A percentile compares a stretch with the other conserved stretches of the same genome.
Evolutionary conservation across 2,329 filamentous ascomycete genomes (phyloP).

Genomic region (Bipolaris victoriae): DNA sequence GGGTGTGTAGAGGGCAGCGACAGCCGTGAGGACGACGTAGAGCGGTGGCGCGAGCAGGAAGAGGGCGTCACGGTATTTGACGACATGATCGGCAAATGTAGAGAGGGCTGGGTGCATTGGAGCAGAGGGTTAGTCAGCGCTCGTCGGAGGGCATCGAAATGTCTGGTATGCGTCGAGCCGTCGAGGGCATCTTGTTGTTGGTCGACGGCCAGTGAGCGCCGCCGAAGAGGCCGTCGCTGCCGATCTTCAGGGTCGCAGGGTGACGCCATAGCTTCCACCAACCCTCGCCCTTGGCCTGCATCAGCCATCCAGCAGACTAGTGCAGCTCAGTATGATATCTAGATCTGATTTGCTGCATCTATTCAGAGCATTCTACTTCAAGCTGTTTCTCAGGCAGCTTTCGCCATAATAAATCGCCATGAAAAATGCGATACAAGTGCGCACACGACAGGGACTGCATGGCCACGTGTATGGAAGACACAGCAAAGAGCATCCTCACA

Average conservation of each 20-base stretch:
- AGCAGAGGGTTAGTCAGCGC: conserved; percentile 35
- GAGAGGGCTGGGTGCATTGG: conserved; percentile 49
- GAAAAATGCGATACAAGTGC: not conserved
- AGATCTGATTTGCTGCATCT: too few species aligned
- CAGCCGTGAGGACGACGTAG: conserved; percentile 44
- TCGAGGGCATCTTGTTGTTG: conserved; percentile 1
- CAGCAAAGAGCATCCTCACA: not conserved
- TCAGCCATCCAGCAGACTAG: not conserved
- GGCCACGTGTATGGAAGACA: not conserved
- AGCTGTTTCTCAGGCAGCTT: not conserved
- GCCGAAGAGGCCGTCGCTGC: conserved; percentile 3
- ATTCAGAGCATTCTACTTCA: too few species aligned
- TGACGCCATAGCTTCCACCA: conserved; percentile 7
- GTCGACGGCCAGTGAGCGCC: conserved; percentile 5
- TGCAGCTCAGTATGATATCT: not conserved
- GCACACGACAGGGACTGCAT: not conserved
- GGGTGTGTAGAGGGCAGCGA: conserved; percentile 45
- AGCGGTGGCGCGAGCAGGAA: conserved; percentile 40
- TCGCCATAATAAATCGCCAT: not conserved
- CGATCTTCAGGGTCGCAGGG: conserved; percentile 6
- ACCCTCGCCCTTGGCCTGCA: not conserved
- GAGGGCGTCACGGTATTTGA: conserved; percentile 34
- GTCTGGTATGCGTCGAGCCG: conserved; percentile 22
- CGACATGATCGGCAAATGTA: conserved; percentile 40
- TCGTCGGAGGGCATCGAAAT: conserved; percentile 42